Base-by-base conservation (phyloP, 148 eudicot species). In the Rhododendron vialii region DNA sequence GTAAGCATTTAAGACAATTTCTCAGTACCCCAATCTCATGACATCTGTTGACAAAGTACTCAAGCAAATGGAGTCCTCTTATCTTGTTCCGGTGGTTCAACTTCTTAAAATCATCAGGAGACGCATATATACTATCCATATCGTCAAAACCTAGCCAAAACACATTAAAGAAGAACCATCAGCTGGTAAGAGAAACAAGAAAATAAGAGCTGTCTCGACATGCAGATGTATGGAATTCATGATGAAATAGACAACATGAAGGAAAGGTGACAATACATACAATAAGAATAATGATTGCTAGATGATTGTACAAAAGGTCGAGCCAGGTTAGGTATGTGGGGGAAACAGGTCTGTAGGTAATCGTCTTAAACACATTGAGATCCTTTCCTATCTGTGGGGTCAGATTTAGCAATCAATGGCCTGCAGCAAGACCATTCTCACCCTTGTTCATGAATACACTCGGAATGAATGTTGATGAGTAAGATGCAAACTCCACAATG, bases 91-190 rank as follows among this genome's bases (percentile, higher is more conserved):
- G 88, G 85, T 74, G 84, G 80, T 89, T 91, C 93, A 94, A 77
- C 28, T 57, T 88, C 90, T 85, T 91, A 84, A 97, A 97, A 91
- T 95, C 99, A 24, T 93, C 96, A 45, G 98, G 99, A 69, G 99
- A 94, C 85, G 99, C 95, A 88, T 86, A 96, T 48, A 94, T 89
- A 86, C 98, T 95, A 82, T 95, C 98, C 94, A 91, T 90, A 59
- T 93, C 99, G 89, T 93, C 94, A 85, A 94, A 97, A 87, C 95
- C 99, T 97, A 85, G 55, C 85, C 89, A 77, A 28, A 4, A 73
- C 77, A 84, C 11, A 2, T 82, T 50, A 84, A 78, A 38, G 43
- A 75, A 36, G 47, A 38, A 36, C 79, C 79, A 38, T 38, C 47
- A 75, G 79, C 79, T 0, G 20, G 48, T 75, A 71, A 71, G 76